phyloP scores from a whole-genome alignment of 2,329 filamentous ascomycete genomes.

The Fusarium miscanthi region DNA sequence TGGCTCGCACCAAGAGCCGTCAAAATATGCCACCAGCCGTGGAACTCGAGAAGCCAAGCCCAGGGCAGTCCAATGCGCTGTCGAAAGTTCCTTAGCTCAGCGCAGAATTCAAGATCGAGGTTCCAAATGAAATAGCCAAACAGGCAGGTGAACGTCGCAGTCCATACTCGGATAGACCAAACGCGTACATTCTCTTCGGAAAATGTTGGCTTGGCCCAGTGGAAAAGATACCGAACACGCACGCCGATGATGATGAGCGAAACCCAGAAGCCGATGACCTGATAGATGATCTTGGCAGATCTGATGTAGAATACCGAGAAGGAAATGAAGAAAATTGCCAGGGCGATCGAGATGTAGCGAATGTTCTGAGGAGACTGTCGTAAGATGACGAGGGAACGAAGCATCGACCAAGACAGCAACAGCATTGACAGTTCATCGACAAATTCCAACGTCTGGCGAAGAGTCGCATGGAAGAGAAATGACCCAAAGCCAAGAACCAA shows the following conservation, averaged over 20 bases:
- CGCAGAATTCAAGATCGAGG: slow-evolving; percentile 65
- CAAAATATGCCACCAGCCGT: slow-evolving; percentile 73
- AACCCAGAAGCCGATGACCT: slow-evolving; percentile 53
- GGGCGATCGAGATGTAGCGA: slow-evolving; percentile 49
- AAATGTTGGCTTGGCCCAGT: slow-evolving; percentile 45
- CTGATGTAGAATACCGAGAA: slow-evolving; percentile 57
- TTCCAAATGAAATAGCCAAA: slow-evolving; percentile 66
- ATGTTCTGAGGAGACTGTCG: slow-evolving; percentile 53
- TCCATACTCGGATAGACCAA: slow-evolving; percentile 46
- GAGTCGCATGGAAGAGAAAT: slow-evolving; percentile 57
- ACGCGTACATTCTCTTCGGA: slow-evolving; percentile 41
- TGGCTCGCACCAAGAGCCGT: slow-evolving; percentile 65
- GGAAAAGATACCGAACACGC: slow-evolving; percentile 52
- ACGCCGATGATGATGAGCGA: slow-evolving; percentile 49
- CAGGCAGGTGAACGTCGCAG: slow-evolving; percentile 51
- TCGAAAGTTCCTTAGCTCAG: slow-evolving; percentile 58
- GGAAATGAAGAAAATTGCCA: slow-evolving; percentile 55
- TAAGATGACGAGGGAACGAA: slow-evolving; percentile 61
- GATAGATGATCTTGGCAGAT: slow-evolving; percentile 57
- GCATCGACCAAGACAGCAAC: slow-evolving; percentile 61
- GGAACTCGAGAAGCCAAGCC: slow-evolving; percentile 67
- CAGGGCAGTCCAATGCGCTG: slow-evolving; percentile 62
- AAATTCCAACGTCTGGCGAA: slow-evolving; percentile 57
- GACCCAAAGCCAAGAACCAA: slow-evolving; percentile 57
- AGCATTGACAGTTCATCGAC: slow-evolving; percentile 71